phyloP scores from a whole-genome alignment of 2,329 filamentous ascomycete genomes.

The Remersonia thermophila region DNA sequence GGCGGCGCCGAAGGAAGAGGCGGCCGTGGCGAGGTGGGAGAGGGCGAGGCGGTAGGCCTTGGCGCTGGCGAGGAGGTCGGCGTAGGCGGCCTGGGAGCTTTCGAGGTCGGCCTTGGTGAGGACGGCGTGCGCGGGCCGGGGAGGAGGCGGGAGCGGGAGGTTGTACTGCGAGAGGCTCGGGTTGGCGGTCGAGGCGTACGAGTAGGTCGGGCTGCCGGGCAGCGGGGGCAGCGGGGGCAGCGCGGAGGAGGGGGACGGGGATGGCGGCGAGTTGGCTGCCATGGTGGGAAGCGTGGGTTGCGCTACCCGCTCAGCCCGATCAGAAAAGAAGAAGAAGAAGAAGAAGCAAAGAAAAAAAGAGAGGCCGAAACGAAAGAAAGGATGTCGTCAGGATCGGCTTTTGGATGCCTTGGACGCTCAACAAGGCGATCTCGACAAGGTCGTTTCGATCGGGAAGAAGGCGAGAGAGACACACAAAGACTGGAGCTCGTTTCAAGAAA shows the following conservation, averaged over 20 bases:
- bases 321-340: too few relatives aligned
- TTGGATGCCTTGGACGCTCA: too few relatives aligned
- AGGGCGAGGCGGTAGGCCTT: slow-evolving; percentile 53
- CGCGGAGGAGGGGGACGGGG: slow-evolving; percentile 39
- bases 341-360: too few relatives aligned
- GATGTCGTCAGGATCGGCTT: too few relatives aligned
- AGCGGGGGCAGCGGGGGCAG: slow-evolving; percentile 46
- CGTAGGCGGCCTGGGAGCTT: slow-evolving; percentile 49
- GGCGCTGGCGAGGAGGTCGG: slow-evolving; percentile 47
- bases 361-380: too few relatives aligned
- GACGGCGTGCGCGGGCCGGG: slow-evolving; percentile 43
- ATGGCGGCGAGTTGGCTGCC: slow-evolving; percentile 20
- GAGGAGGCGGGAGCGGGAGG: slow-evolving; percentile 48
- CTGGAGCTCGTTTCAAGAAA: too few relatives aligned
- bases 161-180: slow-evolving; percentile 42
- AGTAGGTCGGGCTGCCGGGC: slow-evolving; percentile 51
- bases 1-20: slow-evolving; percentile 51
- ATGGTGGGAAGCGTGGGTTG: slow-evolving; percentile 16
- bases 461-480: too few relatives aligned
- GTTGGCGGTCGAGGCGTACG: slow-evolving; percentile 50
- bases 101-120: slow-evolving; percentile 53
- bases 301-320: too few relatives aligned
- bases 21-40: slow-evolving; percentile 45
- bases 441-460: too few relatives aligned
- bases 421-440: too few relatives aligned